Evolutionary conservation across 2,329 filamentous ascomycete genomes (phyloP).

Genomic region (Diplodia intermedia): DNA sequence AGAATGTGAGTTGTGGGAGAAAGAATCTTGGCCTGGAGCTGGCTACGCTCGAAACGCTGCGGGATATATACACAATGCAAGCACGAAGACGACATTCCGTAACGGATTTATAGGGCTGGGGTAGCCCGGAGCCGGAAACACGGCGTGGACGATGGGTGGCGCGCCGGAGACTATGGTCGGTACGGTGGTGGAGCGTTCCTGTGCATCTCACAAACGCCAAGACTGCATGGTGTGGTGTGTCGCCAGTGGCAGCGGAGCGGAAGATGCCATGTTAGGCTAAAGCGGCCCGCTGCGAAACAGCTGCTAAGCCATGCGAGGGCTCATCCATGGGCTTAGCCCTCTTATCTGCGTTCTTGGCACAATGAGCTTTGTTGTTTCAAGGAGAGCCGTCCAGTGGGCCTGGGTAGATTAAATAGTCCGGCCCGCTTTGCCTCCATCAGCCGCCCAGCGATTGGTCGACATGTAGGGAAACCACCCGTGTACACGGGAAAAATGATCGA

Average conservation of each 20-base stretch:
- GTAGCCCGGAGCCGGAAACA: neutral
- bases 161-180: neutral
- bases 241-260: conserved; percentile 1
- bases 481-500: neutral
- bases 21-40: conserved; percentile 12
- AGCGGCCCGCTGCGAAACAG: neutral
- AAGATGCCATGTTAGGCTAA: neutral
- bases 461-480: neutral
- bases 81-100: no score
- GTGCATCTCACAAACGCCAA: conserved; percentile 19
- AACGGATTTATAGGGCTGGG: neutral
- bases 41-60: neutral
- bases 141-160: neutral
- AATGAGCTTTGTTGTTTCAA: conserved; percentile 24
- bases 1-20: conserved; percentile 3
- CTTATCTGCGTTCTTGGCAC: conserved; percentile 1
- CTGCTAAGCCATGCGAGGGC: neutral
- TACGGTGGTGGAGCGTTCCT: neutral
- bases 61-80: neutral
- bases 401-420: conserved; percentile 2
- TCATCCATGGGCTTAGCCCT: conserved; percentile 13
- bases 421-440: neutral
- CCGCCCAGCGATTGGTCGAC: neutral
- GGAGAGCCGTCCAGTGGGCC: conserved; percentile 16
- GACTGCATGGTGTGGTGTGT: conserved; percentile 8